Base-by-base conservation (phyloP, 2,329 filamentous ascomycete genomes). In the Cordyceps tenuipes region DNA sequence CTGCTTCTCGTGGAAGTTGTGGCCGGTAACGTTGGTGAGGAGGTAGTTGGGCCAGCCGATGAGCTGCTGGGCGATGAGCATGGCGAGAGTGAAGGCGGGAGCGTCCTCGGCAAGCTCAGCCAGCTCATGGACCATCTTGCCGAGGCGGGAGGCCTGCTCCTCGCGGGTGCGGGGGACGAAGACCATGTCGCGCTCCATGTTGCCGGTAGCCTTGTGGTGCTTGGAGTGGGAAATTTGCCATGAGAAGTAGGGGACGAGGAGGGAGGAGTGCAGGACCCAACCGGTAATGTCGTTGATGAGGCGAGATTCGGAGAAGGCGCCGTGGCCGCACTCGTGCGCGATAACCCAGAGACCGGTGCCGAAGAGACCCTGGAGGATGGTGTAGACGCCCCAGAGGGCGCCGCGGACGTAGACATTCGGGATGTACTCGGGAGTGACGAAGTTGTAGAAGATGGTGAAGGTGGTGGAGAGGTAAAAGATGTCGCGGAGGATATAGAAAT, bases 171-270 rank as follows among this genome's bases (percentile, higher is more conserved):
- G 90, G 62, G 94, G 94, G n/a, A 97, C 82, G 73, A 97, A 97
- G 64, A 97, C 94, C 94, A 99, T 99, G 77, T 99, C 94, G 67
- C 93, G 90, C 77, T 95, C 91, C 78, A 99, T 87, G 82, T 99
- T 85, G 68, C 92, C 94, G 44, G 94, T 99, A 65, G 92, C 91
- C 84, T 97, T 97, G 89, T 99, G 94, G 81, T 99, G 94, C 85
- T 96, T 96, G 80, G 91, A 89, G 79, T 99, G 94, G 66, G 91
- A 96, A 77, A 97, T 92, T 80, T 99, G 96, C 94, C 94, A 99
- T 72, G 91, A 96, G 80, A 97, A 99, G 80, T 97, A 99, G 23
- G 94, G 94, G 53, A 99, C 93, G 60, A 97, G 81, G 44, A 97
- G 85, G 49, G 85, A 75, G 43, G 92, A 96, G 79, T 97, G 93